Conservation (phyloP, 2,329 filamentous ascomycete genomes). For the Bipolaris cookei region DNA sequence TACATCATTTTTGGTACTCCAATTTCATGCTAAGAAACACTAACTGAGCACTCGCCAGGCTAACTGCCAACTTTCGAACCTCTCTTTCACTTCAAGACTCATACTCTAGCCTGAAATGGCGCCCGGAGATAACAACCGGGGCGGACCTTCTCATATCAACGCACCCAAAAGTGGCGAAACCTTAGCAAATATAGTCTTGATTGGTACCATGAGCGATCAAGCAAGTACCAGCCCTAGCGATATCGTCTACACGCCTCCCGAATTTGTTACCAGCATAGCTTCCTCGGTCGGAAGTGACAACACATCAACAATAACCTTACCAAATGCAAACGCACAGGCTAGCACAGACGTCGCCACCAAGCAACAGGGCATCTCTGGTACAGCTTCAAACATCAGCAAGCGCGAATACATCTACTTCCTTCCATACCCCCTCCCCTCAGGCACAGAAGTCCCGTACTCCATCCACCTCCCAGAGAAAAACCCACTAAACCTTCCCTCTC, state of each 20-base stretch:
- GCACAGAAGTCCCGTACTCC: conserved; percentile 39
- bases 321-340: background rate
- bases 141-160: background rate
- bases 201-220: background rate
- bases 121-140: background rate
- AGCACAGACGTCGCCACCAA: conserved; percentile 11
- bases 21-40: too few species aligned
- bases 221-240: background rate
- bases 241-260: conserved; percentile 14
- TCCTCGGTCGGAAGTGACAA: background rate
- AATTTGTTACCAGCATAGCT: conserved; percentile 8
- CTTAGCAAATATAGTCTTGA: background rate
- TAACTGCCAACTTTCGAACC: background rate
- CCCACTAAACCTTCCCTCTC: conserved; percentile 29
- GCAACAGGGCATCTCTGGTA: conserved; percentile 7
- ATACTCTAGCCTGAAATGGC: background rate
- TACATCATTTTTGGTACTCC: too few species aligned
- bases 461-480: conserved; percentile 33
- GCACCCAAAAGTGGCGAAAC: background rate
- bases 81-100: background rate
- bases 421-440: conserved; percentile 44
- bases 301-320: background rate
- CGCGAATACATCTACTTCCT: conserved; percentile 67
- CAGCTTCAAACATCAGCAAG: conserved; percentile 21
- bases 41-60: background rate